Evolutionary conservation across 257 asterid species (phyloP), one percentile per base, ranked within the genome.

Genomic region (Verbena officinalis): DNA sequence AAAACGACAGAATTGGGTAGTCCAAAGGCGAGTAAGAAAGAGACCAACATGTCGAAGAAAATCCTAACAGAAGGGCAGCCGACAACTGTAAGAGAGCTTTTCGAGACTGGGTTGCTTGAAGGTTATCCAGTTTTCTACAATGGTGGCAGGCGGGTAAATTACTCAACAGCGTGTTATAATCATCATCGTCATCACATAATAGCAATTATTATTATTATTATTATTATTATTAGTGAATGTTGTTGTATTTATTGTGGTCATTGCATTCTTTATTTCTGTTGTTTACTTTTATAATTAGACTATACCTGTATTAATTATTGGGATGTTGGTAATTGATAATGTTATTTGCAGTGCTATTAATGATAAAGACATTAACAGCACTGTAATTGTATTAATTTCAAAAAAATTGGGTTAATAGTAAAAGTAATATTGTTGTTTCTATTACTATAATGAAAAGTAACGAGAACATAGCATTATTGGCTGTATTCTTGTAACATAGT

Each of bases 111-210:
- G 23, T 76, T 86, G 66, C 82, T 94, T 8, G 99, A 94, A 81
- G 99, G 96, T 44, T 90, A 94, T 72, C 96, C 96, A 3, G 98
- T 94, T 79, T 85, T 94, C 81, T 94, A 94, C 82, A 90, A 94
- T 68, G 99, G 93, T 44, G 99, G 98, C 72, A 86, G 86, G 71
- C 85, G 86, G 95, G 98, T 94, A 86, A 36, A 4, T 5, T 36
- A 52, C 51, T 59, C 20, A 14, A 36, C 40, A 36, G 9, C 33
- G 23, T 34, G n/a, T n/a, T n/a, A n/a, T n/a, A 27, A 24, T 48
- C 16, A 17, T 71, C 9, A 9, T 24, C 57, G 5, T 38, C 34
- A 27, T 58, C 34, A 5, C 5, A 2, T n/a, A n/a, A n/a, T n/a
- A n/a, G n/a, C n/a, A n/a, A n/a, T n/a, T 42, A 9, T 19, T 46